Evolutionary conservation across 768 basidiomycete genomes (phyloP).

Genomic region (Lentinula aciculospora): DNA sequence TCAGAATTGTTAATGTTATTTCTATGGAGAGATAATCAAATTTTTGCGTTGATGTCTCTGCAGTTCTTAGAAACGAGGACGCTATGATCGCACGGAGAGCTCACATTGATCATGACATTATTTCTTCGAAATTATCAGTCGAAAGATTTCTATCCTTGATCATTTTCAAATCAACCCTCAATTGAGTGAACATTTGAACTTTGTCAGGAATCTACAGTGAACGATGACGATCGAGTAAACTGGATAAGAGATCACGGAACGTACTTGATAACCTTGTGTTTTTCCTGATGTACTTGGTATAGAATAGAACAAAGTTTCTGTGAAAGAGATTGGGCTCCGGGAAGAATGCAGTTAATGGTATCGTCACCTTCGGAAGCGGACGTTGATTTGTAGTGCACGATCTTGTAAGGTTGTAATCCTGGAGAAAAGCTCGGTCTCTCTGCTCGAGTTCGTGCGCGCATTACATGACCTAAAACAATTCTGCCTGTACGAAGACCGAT

Average conservation of each 20-base stretch:
- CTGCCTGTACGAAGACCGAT: slow-evolving; percentile 66
- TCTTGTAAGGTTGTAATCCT: slow-evolving; percentile 2
- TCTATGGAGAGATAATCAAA: no score
- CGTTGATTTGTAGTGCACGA: slow-evolving; percentile 3
- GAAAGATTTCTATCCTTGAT: slow-evolving; percentile 16
- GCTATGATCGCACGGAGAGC: no score
- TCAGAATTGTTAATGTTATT: no score
- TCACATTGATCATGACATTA: not conserved
- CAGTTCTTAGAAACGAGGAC: no score
- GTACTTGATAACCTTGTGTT: slow-evolving; percentile 67
- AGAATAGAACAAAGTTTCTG: slow-evolving; percentile 69
- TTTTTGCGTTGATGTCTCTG: no score
- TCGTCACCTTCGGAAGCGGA: not conserved
- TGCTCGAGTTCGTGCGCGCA: not conserved
- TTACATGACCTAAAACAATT: slow-evolving; percentile 20
- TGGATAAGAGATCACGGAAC: slow-evolving; percentile 11
- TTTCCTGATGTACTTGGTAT: slow-evolving; percentile 74
- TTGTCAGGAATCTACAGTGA: slow-evolving; percentile 37
- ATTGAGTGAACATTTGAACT: slow-evolving; percentile 30
- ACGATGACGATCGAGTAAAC: not conserved
- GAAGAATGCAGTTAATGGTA: not conserved
- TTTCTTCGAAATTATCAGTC: not conserved
- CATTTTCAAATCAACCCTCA: slow-evolving; percentile 23
- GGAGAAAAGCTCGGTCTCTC: not conserved
- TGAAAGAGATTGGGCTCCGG: not conserved